Evolutionary conservation across 495 filamentous ascomycete species (phyloP), one percentile per base, ranked within the genome.

Genomic region (Bathelium albidoporum): DNA sequence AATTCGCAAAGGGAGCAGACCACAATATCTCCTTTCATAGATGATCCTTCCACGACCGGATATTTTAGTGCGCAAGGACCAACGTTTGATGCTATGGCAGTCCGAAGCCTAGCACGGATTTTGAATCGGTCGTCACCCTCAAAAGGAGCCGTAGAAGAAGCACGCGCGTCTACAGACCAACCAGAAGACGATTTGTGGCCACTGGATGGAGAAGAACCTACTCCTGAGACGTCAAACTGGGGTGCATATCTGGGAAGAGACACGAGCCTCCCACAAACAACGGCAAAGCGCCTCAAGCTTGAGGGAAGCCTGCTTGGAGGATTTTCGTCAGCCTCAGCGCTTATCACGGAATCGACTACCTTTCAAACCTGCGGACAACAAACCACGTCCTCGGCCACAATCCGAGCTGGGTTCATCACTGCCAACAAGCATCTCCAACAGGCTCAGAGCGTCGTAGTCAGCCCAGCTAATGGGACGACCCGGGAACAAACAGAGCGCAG

Each of bases 141-240:
- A 24, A 61, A 74, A 31, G 69, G 67, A 11, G 76, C 77, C 2
- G 81, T 90, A 62, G 67, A 79, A 14, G 74, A 77, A 62, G 75
- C 70, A 24, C 75, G 71, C 20, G 63, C 28, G 20, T 70, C 75
- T 2, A 68, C 85, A 4, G 68, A 73, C 41, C 83, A 80, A 32
- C 65, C 78, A 7, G 76, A 83, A 59, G 89, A 91, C 68, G 80
- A 89, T 64, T 73, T 79, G 31, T 90, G 84, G 78, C 85, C 87
- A 2, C 66, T 83, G 1, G 80, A 80, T 53, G 85, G 86, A 29
- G 78, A 81, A 53, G 78, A 82, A 61, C 63, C 68, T 24, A 71
- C 75, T 24, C 65, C 72, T 16, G 76, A 80, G 61, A 66, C 61
- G 2, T 59, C 58, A 7, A 68, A 62, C 28, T 71, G 66, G 67